Conservation (phyloP, 2,329 filamentous ascomycete genomes). For the Colletotrichum brevisporum region DNA sequence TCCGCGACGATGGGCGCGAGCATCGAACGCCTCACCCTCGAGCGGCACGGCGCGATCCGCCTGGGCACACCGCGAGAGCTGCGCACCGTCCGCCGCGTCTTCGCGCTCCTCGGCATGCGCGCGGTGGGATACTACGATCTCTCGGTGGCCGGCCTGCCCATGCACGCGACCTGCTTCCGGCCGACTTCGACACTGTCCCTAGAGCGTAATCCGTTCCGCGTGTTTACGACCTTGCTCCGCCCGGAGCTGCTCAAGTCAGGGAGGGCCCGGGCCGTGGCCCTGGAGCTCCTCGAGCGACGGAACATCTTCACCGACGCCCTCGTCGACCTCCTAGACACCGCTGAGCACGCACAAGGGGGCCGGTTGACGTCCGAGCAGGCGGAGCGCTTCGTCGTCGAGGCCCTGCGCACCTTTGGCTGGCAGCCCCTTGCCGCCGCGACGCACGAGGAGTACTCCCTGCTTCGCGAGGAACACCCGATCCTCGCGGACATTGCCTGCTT, state of each 20-base stretch:
- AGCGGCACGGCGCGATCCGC: slow-evolving; percentile 63
- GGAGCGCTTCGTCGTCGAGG: slow-evolving; percentile 57
- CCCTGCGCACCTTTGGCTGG: slow-evolving; percentile 64
- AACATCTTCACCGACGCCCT: slow-evolving; percentile 58
- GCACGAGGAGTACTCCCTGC: slow-evolving; percentile 55
- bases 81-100: slow-evolving; percentile 57
- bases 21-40: slow-evolving; percentile 38
- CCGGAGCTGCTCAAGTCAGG: slow-evolving; percentile 56
- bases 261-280: slow-evolving; percentile 49
- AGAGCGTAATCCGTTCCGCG: slow-evolving; percentile 58
- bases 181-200: slow-evolving; percentile 53
- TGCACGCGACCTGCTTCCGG: slow-evolving; percentile 67
- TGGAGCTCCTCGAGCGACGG: slow-evolving; percentile 51
- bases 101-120: slow-evolving; percentile 62
- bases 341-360: slow-evolving; percentile 47
- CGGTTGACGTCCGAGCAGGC: slow-evolving; percentile 49
- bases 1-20: slow-evolving; percentile 11
- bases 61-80: slow-evolving; percentile 62
- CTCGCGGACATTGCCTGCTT: slow-evolving; percentile 62
- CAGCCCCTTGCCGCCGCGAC: slow-evolving; percentile 56
- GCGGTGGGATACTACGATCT: slow-evolving; percentile 68
- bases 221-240: slow-evolving; percentile 55
- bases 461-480: slow-evolving; percentile 61
- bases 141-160: slow-evolving; percentile 59
- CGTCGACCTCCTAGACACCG: slow-evolving; percentile 52